These are phyloP conservation scores for Pleomassaria siparia DNA, from an alignment of 2,329 filamentous ascomycete genomes.

Conservation along the genomic window DNA sequence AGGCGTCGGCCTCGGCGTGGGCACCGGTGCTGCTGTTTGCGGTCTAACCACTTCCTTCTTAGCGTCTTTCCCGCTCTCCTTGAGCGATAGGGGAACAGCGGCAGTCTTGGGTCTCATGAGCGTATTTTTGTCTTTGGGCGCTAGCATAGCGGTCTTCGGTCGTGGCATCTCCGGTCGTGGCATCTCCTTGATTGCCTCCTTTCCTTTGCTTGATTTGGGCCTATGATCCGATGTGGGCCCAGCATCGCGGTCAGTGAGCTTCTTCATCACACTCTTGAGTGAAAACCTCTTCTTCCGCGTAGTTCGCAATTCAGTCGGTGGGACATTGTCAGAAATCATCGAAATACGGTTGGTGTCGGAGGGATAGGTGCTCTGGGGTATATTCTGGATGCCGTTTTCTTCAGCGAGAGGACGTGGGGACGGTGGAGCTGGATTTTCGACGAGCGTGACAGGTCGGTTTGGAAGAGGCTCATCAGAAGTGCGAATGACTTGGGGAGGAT, in stretches of 20 bases:
- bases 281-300: constrained; percentile 22
- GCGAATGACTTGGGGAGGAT: constrained; percentile 11
- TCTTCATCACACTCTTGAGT: constrained; percentile 31
- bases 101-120: constrained; percentile 16
- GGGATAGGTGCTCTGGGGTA: constrained; percentile 7
- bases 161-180: background rate
- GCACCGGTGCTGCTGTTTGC: background rate
- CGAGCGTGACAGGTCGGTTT: constrained; percentile 5
- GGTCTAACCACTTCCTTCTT: background rate
- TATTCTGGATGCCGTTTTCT: constrained; percentile 20
- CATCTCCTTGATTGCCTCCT: background rate
- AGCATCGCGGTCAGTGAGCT: constrained; percentile 26
- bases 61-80: background rate
- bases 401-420: no score
- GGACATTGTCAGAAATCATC: constrained; percentile 23
- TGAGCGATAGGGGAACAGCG: constrained; percentile 1
- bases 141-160: constrained; percentile 8
- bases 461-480: constrained; percentile 9
- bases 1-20: constrained; percentile 2
- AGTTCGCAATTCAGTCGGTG: constrained; percentile 22
- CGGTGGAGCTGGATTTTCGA: no score
- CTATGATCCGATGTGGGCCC: constrained; percentile 5
- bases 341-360: constrained; percentile 17
- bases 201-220: constrained; percentile 8
- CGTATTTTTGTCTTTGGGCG: constrained; percentile 17